Evolutionary conservation across 768 basidiomycete genomes (phyloP).

Genomic region (Dioszegia aurantiaca): DNA sequence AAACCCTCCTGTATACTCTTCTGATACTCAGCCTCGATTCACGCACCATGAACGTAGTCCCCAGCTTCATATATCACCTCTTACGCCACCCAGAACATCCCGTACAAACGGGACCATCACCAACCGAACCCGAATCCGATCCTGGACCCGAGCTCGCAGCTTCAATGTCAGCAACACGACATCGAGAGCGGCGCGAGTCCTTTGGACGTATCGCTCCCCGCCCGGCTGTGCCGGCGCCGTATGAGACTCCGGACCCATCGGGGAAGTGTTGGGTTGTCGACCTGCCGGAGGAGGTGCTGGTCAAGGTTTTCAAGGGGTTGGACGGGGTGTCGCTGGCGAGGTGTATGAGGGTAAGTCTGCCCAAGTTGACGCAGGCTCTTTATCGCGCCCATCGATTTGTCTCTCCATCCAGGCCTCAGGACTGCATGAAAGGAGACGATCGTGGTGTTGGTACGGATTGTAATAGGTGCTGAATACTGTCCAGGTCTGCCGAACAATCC

Average conservation of each 20-base stretch:
- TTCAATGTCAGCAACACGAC: background rate
- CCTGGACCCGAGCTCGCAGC: background rate
- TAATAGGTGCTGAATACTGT: too few relatives aligned
- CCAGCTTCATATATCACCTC: too few relatives aligned
- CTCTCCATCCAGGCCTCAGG: too few relatives aligned
- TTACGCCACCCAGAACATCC: too few relatives aligned
- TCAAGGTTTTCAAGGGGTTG: conserved; percentile 31
- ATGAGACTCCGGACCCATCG: conserved; percentile 28
- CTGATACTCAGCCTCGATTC: too few relatives aligned
- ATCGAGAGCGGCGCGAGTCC: background rate
- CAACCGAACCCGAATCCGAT: too few relatives aligned
- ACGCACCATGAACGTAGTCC: too few relatives aligned
- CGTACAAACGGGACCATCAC: too few relatives aligned
- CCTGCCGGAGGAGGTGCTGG: conserved; percentile 37
- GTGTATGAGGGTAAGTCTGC: conserved; percentile 31
- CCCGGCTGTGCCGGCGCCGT: conserved; percentile 14
- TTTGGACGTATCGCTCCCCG: conserved; percentile 5
- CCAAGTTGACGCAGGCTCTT: too few relatives aligned
- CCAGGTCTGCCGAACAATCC: conserved; percentile 42
- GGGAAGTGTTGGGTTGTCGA: conserved; percentile 28
- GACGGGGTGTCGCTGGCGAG: conserved; percentile 31
- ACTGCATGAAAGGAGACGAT: too few relatives aligned
- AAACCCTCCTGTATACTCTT: too few relatives aligned
- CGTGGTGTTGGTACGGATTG: too few relatives aligned
- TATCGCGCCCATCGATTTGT: background rate